These are phyloP conservation scores for Roridomyces roridus DNA, from an alignment of 768 basidiomycete species.

Conservation along the genomic window DNA sequence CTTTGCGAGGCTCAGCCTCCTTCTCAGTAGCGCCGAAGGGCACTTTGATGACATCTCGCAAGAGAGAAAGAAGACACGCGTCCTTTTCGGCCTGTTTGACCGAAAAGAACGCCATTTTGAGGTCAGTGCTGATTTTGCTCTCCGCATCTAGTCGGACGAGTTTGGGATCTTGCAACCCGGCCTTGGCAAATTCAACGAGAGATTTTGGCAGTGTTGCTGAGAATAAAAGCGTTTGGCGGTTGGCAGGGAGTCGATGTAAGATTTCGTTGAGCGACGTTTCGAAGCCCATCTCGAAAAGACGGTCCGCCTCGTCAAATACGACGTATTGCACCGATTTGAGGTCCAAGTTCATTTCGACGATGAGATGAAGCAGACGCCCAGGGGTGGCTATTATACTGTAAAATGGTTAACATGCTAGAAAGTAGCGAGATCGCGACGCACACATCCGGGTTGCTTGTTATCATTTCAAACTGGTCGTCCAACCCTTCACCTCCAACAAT, in stretches of 20 bases:
- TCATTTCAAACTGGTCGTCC: constrained; percentile 96
- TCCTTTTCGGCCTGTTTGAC: constrained; percentile 95
- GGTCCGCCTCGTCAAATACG: constrained; percentile 98
- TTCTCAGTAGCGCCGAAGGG: constrained; percentile 59
- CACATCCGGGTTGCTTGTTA: constrained; percentile 95
- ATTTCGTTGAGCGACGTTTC: constrained; percentile 92
- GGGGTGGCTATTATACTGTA: constrained; percentile 95
- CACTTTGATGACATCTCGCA: constrained; percentile 87
- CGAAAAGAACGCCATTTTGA: constrained; percentile 93
- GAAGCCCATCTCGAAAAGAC: constrained; percentile 98
- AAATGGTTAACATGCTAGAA: constrained; percentile 17
- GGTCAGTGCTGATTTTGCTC: constrained; percentile 92
- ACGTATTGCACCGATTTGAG: constrained; percentile 86
- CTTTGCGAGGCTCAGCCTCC: constrained; percentile 45
- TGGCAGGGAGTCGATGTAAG: constrained; percentile 82
- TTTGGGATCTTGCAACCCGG: constrained; percentile 91
- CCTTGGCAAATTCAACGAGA: constrained; percentile 98
- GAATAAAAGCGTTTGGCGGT: constrained; percentile 92
- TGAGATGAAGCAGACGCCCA: constrained; percentile 94
- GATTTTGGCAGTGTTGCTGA: constrained; percentile 96
- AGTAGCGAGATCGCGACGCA: constrained; percentile 49
- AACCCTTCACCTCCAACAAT: constrained; percentile 95
- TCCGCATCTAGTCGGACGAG: constrained; percentile 96
- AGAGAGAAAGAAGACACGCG: constrained; percentile 81
- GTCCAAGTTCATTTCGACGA: constrained; percentile 96